A percentile compares a stretch with the other conserved stretches of the same genome.
These are phyloP conservation scores for Mycena metata DNA, from an alignment of 768 basidiomycete species.

Conservation along the genomic window DNA sequence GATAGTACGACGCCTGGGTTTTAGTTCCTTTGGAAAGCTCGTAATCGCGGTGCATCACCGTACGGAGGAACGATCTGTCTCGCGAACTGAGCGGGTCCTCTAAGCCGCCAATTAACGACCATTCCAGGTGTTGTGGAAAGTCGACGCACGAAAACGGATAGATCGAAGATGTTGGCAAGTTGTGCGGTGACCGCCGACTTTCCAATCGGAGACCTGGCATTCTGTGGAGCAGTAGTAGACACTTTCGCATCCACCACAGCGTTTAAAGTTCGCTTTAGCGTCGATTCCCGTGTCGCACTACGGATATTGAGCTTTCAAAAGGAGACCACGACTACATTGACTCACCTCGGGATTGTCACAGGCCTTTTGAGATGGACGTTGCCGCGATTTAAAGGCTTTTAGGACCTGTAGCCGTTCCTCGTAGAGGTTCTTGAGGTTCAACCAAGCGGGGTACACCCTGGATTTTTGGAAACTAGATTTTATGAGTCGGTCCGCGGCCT, in stretches of 20 bases:
- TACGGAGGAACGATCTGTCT: background rate
- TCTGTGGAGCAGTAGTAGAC: slow-evolving; percentile 1
- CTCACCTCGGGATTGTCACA: slow-evolving; percentile 12
- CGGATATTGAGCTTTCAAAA: no score
- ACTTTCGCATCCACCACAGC: background rate
- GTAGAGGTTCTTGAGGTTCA: background rate
- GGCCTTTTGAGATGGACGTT: background rate
- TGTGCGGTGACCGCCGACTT: background rate
- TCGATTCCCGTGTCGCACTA: background rate
- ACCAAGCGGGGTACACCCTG: background rate
- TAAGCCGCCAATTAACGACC: background rate
- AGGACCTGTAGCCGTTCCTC: background rate
- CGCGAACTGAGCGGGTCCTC: background rate
- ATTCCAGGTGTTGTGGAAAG: background rate
- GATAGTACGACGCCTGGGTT: background rate
- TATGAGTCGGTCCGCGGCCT: background rate
- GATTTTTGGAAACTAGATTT: background rate
- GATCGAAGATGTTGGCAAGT: background rate
- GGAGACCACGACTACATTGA: no score
- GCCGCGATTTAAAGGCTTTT: background rate
- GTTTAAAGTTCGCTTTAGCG: background rate
- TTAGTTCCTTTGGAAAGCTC: background rate
- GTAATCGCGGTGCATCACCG: background rate
- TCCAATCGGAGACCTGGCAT: slow-evolving; percentile 19
- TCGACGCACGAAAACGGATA: background rate